phyloP scores from a whole-genome alignment of 208 protist species.

The Trypanosoma boissoni region DNA sequence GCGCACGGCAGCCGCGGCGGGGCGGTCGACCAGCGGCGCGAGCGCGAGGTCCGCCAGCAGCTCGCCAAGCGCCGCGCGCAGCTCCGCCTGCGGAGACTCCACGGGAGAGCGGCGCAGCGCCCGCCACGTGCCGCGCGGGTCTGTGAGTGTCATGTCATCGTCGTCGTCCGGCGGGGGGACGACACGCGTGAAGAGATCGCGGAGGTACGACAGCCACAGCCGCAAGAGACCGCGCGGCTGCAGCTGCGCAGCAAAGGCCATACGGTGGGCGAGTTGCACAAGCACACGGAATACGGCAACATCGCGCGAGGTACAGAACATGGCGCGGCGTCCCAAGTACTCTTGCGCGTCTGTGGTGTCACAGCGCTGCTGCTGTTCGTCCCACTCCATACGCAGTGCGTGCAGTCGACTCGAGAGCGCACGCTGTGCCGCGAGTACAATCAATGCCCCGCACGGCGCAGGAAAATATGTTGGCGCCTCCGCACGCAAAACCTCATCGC shows the following conservation, averaged over 20 bases:
- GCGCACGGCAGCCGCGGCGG: conserved; percentile 16
- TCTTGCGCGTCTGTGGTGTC: conserved; percentile 23
- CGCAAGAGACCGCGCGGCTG: conserved; percentile 57
- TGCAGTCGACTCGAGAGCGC: conserved; percentile 40
- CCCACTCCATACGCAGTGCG: conserved; percentile 42
- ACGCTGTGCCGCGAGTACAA: conserved; percentile 57
- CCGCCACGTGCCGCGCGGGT: conserved; percentile 36
- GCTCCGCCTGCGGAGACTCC: conserved; percentile 50
- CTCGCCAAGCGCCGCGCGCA: conserved; percentile 65
- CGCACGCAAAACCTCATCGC: conserved; percentile 24
- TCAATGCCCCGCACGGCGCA: conserved; percentile 47
- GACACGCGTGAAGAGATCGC: conserved; percentile 57
- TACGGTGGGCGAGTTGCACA: conserved; percentile 48
- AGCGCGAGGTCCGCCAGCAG: conserved; percentile 67
- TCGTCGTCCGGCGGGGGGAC: conserved; percentile 48
- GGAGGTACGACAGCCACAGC: conserved; percentile 70
- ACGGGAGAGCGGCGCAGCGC: conserved; percentile 14
- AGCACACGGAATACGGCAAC: conserved; percentile 37
- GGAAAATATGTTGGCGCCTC: conserved; percentile 38
- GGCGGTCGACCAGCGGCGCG: conserved; percentile 37
- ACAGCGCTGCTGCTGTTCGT: conserved; percentile 48
- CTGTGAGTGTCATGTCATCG: conserved; percentile 49
- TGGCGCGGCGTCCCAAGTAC: conserved; percentile 38
- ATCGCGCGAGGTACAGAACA: conserved; percentile 69
- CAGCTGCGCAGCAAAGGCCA: conserved; percentile 50